phyloP scores from a whole-genome alignment of 2,329 filamentous ascomycete species.

The Fusarium fujikuroi region DNA sequence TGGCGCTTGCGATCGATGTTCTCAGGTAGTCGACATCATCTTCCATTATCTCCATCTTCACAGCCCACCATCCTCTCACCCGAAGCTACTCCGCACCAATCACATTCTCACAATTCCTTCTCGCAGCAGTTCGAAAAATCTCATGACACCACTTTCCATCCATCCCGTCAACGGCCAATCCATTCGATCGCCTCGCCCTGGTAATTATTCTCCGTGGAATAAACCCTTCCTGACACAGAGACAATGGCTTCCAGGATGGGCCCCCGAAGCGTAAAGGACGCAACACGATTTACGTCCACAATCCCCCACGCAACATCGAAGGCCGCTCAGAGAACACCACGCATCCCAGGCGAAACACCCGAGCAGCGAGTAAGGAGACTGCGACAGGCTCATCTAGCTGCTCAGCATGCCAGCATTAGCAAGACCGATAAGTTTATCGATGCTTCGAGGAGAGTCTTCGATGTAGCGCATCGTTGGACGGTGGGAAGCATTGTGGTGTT shows the following conservation, averaged over 20 bases:
- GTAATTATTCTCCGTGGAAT: background rate
- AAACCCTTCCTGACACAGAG: background rate
- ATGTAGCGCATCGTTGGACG: conserved; percentile 66
- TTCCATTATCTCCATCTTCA: background rate
- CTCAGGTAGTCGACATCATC: conserved; percentile 2
- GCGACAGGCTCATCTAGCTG: conserved; percentile 74
- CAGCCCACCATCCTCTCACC: conserved; percentile 38
- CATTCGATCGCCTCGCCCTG: background rate
- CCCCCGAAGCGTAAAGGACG: conserved; percentile 79
- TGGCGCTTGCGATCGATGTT: background rate
- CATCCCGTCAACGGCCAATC: conserved; percentile 34
- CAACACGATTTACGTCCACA: conserved; percentile 73
- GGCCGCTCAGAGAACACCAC: conserved; percentile 50
- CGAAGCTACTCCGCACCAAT: conserved; percentile 54
- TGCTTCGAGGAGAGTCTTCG: conserved; percentile 61
- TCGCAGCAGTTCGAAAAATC: conserved; percentile 49
- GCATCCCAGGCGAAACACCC: conserved; percentile 66
- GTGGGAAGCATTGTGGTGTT: conserved; percentile 66
- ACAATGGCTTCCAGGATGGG: conserved; percentile 58
- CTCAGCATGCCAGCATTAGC: conserved; percentile 68
- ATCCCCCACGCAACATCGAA: conserved; percentile 74
- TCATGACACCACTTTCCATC: conserved; percentile 49
- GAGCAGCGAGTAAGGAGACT: conserved; percentile 76
- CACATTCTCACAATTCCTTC: conserved; percentile 45
- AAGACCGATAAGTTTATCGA: conserved; percentile 62